Conservation (phyloP, 345 rosid species). For the Lumnitzera littorea region DNA sequence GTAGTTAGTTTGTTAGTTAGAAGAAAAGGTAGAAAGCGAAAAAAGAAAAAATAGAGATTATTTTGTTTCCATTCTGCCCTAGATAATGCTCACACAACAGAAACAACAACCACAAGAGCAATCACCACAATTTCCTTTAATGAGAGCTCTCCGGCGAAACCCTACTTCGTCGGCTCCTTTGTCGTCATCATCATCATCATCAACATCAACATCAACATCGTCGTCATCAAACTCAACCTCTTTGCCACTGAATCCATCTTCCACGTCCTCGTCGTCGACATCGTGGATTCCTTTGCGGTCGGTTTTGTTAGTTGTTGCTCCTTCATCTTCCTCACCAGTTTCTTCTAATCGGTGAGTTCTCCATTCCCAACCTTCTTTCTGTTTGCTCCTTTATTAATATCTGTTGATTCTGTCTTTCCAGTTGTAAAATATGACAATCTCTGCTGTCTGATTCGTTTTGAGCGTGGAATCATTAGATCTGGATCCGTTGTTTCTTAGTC, state of each 20-base stretch:
- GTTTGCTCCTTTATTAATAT: neutral
- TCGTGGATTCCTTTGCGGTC: conserved; percentile 69
- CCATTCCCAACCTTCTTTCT: neutral
- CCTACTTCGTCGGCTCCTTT: conserved; percentile 35
- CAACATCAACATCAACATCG: conserved; percentile 7
- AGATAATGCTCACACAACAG: conserved; percentile 32
- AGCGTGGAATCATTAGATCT: no score
- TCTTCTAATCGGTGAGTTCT: conserved; percentile 42
- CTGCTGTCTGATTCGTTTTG: neutral
- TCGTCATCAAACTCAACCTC: conserved; percentile 19
- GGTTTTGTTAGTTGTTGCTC: conserved; percentile 47
- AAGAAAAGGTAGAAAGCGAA: neutral
- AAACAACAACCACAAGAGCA: conserved; percentile 15
- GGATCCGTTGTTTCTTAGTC: neutral
- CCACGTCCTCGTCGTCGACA: conserved; percentile 35
- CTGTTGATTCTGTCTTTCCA: neutral
- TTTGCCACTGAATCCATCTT: conserved; percentile 22
- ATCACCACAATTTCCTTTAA: conserved; percentile 13
- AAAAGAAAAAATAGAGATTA: conserved; percentile 3
- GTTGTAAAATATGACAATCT: neutral
- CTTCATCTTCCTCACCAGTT: conserved; percentile 49
- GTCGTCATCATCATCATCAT: conserved; percentile 17
- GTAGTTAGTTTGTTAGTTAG: conserved; percentile 4
- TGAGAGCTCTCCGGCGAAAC: conserved; percentile 55
- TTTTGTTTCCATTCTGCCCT: neutral